A percentile compares a stretch with the other conserved stretches of the same genome.
phyloP scores from a whole-genome alignment of 2,329 filamentous ascomycete species.

The Teratosphaeria viscida region DNA sequence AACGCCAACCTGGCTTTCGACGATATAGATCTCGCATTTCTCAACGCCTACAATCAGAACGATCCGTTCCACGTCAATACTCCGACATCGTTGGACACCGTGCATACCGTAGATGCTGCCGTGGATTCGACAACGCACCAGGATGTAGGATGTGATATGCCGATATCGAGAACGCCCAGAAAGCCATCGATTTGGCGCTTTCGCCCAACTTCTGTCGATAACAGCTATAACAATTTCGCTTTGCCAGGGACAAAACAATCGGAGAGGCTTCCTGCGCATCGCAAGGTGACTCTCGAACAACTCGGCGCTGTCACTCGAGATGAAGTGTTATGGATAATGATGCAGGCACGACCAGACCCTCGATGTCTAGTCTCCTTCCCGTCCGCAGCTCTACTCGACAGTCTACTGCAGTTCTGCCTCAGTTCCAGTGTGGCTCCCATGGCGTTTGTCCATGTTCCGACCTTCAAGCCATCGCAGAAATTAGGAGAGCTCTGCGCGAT shows the following conservation, averaged over 20 bases:
- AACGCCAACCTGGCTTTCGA: background rate
- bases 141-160: background rate
- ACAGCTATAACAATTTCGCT: background rate
- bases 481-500: background rate
- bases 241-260: background rate
- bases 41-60: background rate
- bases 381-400: background rate
- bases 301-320: background rate
- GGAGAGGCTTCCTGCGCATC: background rate
- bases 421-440: background rate
- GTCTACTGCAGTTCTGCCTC: background rate
- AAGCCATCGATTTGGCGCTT: background rate
- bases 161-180: background rate
- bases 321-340: background rate
- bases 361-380: background rate
- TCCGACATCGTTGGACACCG: background rate
- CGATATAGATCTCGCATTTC: background rate
- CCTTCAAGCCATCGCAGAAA: background rate
- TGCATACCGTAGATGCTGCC: background rate
- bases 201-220: background rate
- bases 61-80: background rate
- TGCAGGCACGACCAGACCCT: background rate
- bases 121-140: background rate
- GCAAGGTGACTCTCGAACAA: background rate
- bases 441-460: background rate